A percentile compares a stretch with the other conserved stretches of the same genome.
These are phyloP conservation scores for Dissophora globulifera DNA, from an alignment of 192 early-diverging fungal genomes.

Conservation along the genomic window DNA sequence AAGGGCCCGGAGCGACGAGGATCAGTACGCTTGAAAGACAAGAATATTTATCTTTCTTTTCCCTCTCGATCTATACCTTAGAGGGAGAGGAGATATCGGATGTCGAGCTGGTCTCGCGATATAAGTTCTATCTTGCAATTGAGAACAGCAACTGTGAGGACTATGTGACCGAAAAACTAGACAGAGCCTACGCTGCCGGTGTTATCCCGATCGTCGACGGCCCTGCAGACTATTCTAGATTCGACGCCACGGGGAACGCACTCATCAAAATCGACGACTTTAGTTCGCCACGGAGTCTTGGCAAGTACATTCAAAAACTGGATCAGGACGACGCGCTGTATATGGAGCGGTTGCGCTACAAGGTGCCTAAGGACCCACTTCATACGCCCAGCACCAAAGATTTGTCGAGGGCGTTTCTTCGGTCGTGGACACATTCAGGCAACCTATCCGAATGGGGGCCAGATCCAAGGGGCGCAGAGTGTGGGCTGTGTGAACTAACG, in stretches of 20 bases:
- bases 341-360: constrained; percentile 20
- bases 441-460: constrained; percentile 11
- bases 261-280: constrained; percentile 38
- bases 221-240: constrained; percentile 45
- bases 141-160: constrained; percentile 50
- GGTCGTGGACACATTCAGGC: constrained; percentile 11
- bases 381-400: constrained; percentile 18
- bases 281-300: constrained; percentile 20
- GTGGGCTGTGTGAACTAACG: constrained; percentile 16
- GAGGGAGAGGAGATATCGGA: no score
- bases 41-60: no score
- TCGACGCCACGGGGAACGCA: constrained; percentile 29
- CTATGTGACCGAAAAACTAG: constrained; percentile 49
- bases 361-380: constrained; percentile 5
- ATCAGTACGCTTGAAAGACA: no score
- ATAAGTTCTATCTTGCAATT: constrained; percentile 49
- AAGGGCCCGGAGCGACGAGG: no score
- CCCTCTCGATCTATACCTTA: no score
- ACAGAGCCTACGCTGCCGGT: constrained; percentile 20
- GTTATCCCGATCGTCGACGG: constrained; percentile 46
- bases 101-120: constrained; percentile 6
- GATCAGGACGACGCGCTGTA: constrained; percentile 15
- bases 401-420: no score
- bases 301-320: constrained; percentile 8
- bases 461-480: constrained; percentile 11